A percentile compares a stretch with the other conserved stretches of the same genome.
Conservation (phyloP, 2,329 filamentous ascomycete species). For the Pleoardoris graminearum region DNA sequence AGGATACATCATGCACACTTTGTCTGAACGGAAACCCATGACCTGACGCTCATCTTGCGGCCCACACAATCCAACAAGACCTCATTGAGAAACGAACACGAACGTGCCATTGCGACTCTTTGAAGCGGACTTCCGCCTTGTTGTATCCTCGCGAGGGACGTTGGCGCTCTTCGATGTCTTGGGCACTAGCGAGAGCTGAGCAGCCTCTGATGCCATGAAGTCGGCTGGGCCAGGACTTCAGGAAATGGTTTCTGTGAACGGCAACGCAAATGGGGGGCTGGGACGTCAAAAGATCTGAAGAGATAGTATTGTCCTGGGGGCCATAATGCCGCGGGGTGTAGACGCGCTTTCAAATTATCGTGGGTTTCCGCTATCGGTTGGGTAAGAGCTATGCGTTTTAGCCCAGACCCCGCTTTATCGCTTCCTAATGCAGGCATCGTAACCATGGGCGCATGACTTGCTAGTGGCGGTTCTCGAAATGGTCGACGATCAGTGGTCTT, state of each 20-base stretch:
- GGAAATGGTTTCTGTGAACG: neutral
- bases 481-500: neutral
- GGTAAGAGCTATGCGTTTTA: conserved; percentile 1
- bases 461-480: neutral
- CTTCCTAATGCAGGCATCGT: neutral
- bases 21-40: neutral
- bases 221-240: neutral
- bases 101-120: conserved; percentile 71
- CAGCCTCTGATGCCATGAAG: conserved; percentile 2
- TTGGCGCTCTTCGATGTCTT: conserved; percentile 1
- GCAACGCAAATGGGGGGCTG: neutral
- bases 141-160: conserved; percentile 1
- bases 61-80: conserved; percentile 1
- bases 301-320: neutral
- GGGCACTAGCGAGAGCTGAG: conserved; percentile 1
- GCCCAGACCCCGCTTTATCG: conserved; percentile 3
- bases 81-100: conserved; percentile 8
- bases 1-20: neutral
- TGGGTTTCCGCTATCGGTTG: conserved; percentile 3
- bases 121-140: conserved; percentile 43
- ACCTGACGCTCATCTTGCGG: neutral
- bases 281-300: neutral
- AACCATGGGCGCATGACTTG: conserved; percentile 3
- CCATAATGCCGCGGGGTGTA: conserved; percentile 3
- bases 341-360: neutral